Evolutionary conservation across 2,329 filamentous ascomycete genomes (phyloP), one percentile per base, ranked within the genome.

Genomic region (Scytalidium sp.): DNA sequence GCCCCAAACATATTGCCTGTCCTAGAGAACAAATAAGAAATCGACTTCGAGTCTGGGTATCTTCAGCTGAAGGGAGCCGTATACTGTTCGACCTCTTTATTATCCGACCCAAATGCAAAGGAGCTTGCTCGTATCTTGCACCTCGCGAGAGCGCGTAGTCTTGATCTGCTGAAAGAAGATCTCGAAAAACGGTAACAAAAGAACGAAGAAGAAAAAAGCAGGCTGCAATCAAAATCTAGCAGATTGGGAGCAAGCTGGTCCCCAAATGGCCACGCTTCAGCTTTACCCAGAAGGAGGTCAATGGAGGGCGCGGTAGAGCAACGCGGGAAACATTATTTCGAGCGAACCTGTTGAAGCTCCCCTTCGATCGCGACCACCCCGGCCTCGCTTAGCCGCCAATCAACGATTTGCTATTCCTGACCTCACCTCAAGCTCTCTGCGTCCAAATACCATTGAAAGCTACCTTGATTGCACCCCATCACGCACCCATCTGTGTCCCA

Each of bases 401-500:
- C 51, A 60, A 19, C 27, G 25, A 17, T 46, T 17, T n/a, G 40
- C n/a, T 23, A 46, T 55, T 61, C 47, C 50, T 49, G 56, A 60
- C 58, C 56, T 62, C 58, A 67, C 61, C 56, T 67, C 49, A 50
- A 60, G 53, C 56, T 60, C 51, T 49, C 47, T 52, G 47, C 51
- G 36, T 32, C 41, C 25, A 50, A 53, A 53, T 19, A 59, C 50
- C 48, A 42, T 59, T 57, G 43, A 59, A 55, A 10, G 57, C 60
- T 48, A 69, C 69, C 65, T 75, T 75, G 50, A 58, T n/a, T n/a
- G n/a, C 49, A 53, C 51, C 49, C 21, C 52, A n/a, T 36, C 50
- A 62, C 56, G 47, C 55, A 50, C 57, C 53, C 25, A 29, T 50
- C 48, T 20, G n/a, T 29, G 32, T 21, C 46, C 43, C 47, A 41